These are phyloP conservation scores for Remersonia thermophila DNA, from an alignment of 2,329 filamentous ascomycete genomes.

Conservation along the genomic window DNA sequence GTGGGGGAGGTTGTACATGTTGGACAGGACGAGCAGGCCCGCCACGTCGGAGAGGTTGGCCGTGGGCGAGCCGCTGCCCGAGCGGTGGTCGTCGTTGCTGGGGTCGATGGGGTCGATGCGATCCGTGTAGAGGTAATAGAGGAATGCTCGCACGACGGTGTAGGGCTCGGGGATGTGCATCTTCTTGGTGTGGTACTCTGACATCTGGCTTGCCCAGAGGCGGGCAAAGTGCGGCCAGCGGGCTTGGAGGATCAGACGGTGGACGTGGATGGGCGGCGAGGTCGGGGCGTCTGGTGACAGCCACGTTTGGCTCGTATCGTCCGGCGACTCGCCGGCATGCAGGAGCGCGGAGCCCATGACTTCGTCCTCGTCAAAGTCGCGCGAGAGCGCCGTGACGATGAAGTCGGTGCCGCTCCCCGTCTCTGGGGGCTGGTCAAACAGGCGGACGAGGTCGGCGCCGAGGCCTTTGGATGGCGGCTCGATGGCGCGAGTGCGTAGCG, in stretches of 20 bases:
- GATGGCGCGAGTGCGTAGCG: slow-evolving; percentile 32
- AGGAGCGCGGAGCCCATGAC: slow-evolving; percentile 40
- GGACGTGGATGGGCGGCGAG: slow-evolving; percentile 81
- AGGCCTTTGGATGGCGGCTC: slow-evolving; percentile 54
- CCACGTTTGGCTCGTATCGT: slow-evolving; percentile 38
- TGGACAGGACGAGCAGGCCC: slow-evolving; percentile 90
- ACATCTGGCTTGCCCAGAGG: slow-evolving; percentile 87
- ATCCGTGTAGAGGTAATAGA: slow-evolving; percentile 95
- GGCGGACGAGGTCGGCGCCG: slow-evolving; percentile 70
- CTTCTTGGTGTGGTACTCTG: slow-evolving; percentile 89
- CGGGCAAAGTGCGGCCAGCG: slow-evolving; percentile 95
- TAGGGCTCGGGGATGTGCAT: slow-evolving; percentile 98
- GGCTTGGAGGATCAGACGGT: slow-evolving; percentile 85
- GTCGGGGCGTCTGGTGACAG: slow-evolving; percentile 50
- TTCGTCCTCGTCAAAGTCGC: slow-evolving; percentile 60
- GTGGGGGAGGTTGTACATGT: slow-evolving; percentile 94
- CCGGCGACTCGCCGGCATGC: slow-evolving; percentile 30
- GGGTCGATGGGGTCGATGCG: slow-evolving; percentile 52
- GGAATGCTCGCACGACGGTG: slow-evolving; percentile 81
- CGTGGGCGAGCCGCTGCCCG: slow-evolving; percentile 39
- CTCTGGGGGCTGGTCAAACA: slow-evolving; percentile 80
- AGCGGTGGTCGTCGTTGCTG: slow-evolving; percentile 32
- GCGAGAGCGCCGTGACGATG: slow-evolving; percentile 74
- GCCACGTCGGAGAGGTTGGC: slow-evolving; percentile 74
- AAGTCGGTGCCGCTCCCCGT: slow-evolving; percentile 83